Evolutionary conservation across 2,329 filamentous ascomycete genomes (phyloP).

Genomic region (Fusarium irregulare): DNA sequence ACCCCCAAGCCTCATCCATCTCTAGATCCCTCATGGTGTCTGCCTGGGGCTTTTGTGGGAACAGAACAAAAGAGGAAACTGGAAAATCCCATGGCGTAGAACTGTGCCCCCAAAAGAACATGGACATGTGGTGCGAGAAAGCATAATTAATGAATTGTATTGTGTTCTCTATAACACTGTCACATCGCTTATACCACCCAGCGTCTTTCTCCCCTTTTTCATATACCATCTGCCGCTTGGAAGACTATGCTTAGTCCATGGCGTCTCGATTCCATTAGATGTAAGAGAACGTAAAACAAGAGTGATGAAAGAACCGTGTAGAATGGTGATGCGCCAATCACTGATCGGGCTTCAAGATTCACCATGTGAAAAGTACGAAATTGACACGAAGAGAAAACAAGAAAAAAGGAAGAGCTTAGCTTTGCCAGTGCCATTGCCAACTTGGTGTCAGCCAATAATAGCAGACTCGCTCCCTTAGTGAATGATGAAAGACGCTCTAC

Average conservation of each 20-base stretch:
- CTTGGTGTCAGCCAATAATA: conserved; percentile 2
- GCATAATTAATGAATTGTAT: conserved; percentile 37
- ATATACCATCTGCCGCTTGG: neutral
- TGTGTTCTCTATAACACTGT: conserved; percentile 27
- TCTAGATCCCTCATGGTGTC: neutral
- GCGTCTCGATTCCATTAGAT: neutral
- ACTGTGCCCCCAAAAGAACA: neutral
- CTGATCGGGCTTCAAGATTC: conserved; percentile 26
- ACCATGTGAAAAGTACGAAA: conserved; percentile 24
- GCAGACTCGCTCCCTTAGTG: conserved; percentile 1
- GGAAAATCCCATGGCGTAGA: neutral
- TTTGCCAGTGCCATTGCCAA: conserved; percentile 5
- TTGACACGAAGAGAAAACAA: conserved; percentile 1
- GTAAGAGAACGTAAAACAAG: neutral
- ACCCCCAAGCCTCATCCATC: neutral
- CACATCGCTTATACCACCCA: conserved; percentile 37
- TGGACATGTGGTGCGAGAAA: neutral
- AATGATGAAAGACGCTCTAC: neutral
- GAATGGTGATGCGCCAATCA: neutral
- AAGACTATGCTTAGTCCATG: neutral
- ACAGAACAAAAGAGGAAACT: neutral
- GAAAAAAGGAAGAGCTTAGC: neutral
- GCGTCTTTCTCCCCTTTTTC: conserved; percentile 11
- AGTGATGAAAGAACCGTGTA: neutral
- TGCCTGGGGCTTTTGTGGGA: neutral